phyloP scores from a whole-genome alignment of 1,284 basidiomycete species.

The Boletus sp. region DNA sequence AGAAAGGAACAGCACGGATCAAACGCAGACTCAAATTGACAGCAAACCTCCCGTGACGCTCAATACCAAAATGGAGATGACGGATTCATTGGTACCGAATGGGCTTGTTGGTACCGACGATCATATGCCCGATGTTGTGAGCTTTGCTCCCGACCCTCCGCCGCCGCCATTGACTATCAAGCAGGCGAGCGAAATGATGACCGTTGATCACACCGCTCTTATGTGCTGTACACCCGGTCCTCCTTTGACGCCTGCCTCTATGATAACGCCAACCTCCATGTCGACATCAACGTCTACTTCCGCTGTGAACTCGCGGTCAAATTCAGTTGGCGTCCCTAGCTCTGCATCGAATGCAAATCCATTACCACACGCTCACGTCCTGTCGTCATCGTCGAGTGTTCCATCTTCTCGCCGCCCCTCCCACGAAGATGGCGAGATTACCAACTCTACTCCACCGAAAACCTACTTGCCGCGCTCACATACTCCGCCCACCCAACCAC shows the following conservation, averaged over 20 bases:
- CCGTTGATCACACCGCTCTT: conserved; percentile 8
- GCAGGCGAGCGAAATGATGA: conserved; percentile 21
- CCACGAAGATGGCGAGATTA: conserved; percentile 62
- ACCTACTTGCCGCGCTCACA: conserved; percentile 42
- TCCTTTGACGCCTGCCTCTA: conserved; percentile 9
- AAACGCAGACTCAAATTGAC: conserved; percentile 14
- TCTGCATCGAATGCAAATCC: conserved; percentile 12
- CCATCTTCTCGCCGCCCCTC: conserved; percentile 37
- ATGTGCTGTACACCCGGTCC: conserved; percentile 1
- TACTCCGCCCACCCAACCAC: conserved; percentile 52
- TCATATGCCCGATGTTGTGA: conserved; percentile 29
- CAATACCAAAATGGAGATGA: conserved; percentile 39
- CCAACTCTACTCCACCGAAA: conserved; percentile 41
- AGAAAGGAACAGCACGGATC: conserved; percentile 13
- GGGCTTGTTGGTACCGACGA: conserved; percentile 28
- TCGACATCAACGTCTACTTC: conserved; percentile 34
- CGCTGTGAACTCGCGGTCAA: conserved; percentile 33
- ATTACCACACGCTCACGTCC: not conserved
- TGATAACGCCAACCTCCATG: conserved; percentile 21
- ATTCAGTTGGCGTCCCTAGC: conserved; percentile 27
- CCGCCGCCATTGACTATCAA: conserved; percentile 39
- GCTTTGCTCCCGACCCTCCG: conserved; percentile 39
- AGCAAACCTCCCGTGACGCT: conserved; percentile 23
- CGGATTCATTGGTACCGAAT: conserved; percentile 32
- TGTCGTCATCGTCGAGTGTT: conserved; percentile 14